Conservation (phyloP, 2,329 filamentous ascomycete genomes). For the Scleromitrula shiraiana region DNA sequence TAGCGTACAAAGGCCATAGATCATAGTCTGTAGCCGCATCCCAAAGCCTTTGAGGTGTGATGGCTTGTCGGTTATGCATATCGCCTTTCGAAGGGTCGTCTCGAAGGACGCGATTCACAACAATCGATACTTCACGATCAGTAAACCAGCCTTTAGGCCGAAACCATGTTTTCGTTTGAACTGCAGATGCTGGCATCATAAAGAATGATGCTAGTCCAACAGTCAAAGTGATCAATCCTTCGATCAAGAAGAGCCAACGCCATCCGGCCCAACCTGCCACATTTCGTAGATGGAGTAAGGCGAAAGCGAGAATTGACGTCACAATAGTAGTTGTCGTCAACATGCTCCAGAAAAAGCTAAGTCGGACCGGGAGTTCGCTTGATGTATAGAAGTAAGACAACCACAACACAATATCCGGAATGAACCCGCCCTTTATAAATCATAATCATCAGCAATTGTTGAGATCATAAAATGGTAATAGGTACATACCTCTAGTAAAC, state of each 20-base stretch:
- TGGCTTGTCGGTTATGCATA: conserved; percentile 53
- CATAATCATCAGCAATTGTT: background rate
- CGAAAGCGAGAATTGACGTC: conserved; percentile 49
- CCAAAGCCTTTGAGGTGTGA: conserved; percentile 44
- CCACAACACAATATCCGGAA: conserved; percentile 58
- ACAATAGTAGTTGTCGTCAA: conserved; percentile 35
- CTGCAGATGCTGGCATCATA: conserved; percentile 52
- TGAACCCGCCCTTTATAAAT: conserved; percentile 45
- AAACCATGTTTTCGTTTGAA: conserved; percentile 46
- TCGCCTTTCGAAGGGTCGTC: conserved; percentile 42
- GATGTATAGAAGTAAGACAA: conserved; percentile 71
- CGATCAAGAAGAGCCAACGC: conserved; percentile 47
- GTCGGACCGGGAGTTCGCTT: conserved; percentile 57
- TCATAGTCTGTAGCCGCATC: conserved; percentile 49
- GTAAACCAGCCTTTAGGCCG: conserved; percentile 55
- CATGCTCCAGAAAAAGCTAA: conserved; percentile 65
- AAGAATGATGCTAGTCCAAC: conserved; percentile 47
- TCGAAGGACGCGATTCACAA: conserved; percentile 51
- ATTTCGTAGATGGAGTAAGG: conserved; percentile 44
- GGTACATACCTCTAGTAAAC: conserved; percentile 26
- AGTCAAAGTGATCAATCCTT: conserved; percentile 45
- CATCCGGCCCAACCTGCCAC: conserved; percentile 45
- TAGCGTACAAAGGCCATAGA: conserved; percentile 45
- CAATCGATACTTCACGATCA: conserved; percentile 56
- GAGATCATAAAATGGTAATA: conserved; percentile 21